Evolutionary conservation across 768 basidiomycete genomes (phyloP).

Genomic region (Tulasnella sp.): DNA sequence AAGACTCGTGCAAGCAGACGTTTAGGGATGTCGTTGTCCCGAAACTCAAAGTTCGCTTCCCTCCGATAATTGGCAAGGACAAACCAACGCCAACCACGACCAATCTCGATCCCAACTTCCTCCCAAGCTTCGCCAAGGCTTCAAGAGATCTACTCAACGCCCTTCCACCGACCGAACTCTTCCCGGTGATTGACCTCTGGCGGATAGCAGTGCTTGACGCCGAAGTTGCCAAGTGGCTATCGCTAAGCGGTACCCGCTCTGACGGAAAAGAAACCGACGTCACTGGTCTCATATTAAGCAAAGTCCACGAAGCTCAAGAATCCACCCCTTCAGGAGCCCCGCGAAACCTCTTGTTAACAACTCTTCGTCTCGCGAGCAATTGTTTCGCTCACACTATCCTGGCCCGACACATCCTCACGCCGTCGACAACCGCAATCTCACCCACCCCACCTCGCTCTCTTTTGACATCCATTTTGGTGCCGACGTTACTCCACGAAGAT

Average conservation of each 20-base stretch:
- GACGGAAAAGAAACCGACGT: conserved; percentile 1
- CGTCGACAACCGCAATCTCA: background rate
- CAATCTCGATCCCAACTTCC: conserved; percentile 29
- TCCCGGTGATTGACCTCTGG: conserved; percentile 80
- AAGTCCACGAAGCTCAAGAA: background rate
- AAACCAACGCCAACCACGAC: background rate
- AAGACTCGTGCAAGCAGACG: conserved; percentile 37
- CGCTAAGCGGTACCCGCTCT: conserved; percentile 21
- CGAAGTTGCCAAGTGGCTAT: conserved; percentile 45
- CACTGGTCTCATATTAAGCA: background rate
- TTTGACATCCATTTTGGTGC: conserved; percentile 52
- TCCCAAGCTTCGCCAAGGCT: conserved; percentile 39
- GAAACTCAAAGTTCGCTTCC: conserved; percentile 57
- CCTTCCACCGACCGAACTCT: conserved; percentile 52
- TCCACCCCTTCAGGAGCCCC: conserved; percentile 16
- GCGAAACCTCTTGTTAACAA: conserved; percentile 56
- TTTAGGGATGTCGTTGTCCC: conserved; percentile 47
- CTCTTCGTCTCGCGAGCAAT: conserved; percentile 63
- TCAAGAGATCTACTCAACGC: conserved; percentile 38
- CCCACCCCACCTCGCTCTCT: conserved; percentile 26
- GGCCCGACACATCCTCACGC: conserved; percentile 36
- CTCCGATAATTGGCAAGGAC: conserved; percentile 20
- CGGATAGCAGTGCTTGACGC: conserved; percentile 65
- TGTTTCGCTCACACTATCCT: conserved; percentile 44
- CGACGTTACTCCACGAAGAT: conserved; percentile 56